Conservation (phyloP, 176 grass and related monocot species). For the Canna indica region DNA sequence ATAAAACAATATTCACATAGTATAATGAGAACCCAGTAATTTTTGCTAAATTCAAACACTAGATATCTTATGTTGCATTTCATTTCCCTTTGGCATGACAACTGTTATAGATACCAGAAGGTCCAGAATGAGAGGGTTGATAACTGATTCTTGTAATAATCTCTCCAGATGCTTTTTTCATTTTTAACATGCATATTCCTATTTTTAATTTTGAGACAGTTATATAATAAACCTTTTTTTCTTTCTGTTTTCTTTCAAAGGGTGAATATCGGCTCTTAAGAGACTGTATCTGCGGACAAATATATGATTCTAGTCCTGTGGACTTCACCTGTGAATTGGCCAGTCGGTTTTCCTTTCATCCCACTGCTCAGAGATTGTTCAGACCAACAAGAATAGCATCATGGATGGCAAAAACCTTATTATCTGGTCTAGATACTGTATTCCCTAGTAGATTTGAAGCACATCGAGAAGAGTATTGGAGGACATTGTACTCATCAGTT, state of each 20-base stretch:
- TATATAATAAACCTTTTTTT: neutral
- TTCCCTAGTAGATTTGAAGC: slow-evolving; percentile 88
- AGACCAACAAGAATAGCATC: slow-evolving; percentile 46
- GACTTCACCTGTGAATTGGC: slow-evolving; percentile 62
- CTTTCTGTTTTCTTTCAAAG: slow-evolving; percentile 33
- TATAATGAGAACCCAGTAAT: too few species aligned
- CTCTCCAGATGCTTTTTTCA: neutral
- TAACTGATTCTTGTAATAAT: neutral
- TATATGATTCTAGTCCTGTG: slow-evolving; percentile 81
- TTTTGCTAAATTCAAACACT: neutral
- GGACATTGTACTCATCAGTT: slow-evolving; percentile 71
- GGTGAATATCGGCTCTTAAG: slow-evolving; percentile 67
- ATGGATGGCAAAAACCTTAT: slow-evolving; percentile 62
- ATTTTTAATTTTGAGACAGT: neutral
- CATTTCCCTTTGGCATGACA: neutral
- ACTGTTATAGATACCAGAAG: neutral
- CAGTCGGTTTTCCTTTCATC: slow-evolving; percentile 39
- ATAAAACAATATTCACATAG: neutral
- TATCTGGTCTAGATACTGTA: slow-evolving; percentile 80
- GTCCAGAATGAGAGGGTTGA: neutral
- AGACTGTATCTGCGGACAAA: slow-evolving; percentile 77
- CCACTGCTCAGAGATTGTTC: slow-evolving; percentile 24
- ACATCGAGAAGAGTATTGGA: slow-evolving; percentile 88
- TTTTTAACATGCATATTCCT: neutral
- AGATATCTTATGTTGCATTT: neutral